Evolutionary conservation across 176 grass and related monocot genomes (phyloP).

Genomic region (Avena atlantica): DNA sequence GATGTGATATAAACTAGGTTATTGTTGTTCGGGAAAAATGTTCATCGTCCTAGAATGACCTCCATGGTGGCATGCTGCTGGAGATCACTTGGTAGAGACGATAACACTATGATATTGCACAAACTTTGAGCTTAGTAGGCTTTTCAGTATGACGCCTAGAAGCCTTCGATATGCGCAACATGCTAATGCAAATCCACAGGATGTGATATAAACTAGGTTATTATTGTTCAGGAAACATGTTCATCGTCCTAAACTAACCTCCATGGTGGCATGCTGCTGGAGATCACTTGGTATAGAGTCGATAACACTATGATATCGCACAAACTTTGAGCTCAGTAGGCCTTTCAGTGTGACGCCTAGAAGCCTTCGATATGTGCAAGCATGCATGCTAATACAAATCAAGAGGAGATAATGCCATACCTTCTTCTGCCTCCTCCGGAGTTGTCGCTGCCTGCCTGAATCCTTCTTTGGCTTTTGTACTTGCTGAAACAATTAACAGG

Average conservation of each 20-base stretch:
- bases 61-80: constrained; percentile 21
- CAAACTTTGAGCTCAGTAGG: constrained; percentile 37
- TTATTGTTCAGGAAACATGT: not conserved
- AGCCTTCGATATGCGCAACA: constrained; percentile 41
- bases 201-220: not conserved
- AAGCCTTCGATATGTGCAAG: constrained; percentile 45
- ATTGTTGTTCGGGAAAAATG: not conserved
- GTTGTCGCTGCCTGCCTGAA: constrained; percentile 76
- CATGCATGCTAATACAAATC: not conserved
- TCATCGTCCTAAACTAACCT: constrained; percentile 15
- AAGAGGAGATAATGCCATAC: constrained; percentile 49
- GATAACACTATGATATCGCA: constrained; percentile 6
- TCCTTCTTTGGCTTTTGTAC: constrained; percentile 64
- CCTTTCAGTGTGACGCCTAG: constrained; percentile 16
- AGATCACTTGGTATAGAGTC: constrained; percentile 28
- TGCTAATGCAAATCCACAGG: constrained; percentile 9
- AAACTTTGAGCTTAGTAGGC: constrained; percentile 35
- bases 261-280: constrained; percentile 17
- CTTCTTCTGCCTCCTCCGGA: constrained; percentile 75
- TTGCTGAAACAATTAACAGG: constrained; percentile 57
- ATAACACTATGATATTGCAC: constrained; percentile 20
- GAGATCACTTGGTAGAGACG: constrained; percentile 26
- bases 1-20: not conserved
- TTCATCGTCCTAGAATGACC: constrained; percentile 24
- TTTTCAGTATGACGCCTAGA: constrained; percentile 19